A percentile compares a stretch with the other conserved stretches of the same genome.
Conservation (phyloP, 352 stramenopile genomes). For the Globisporangium canariense region DNA sequence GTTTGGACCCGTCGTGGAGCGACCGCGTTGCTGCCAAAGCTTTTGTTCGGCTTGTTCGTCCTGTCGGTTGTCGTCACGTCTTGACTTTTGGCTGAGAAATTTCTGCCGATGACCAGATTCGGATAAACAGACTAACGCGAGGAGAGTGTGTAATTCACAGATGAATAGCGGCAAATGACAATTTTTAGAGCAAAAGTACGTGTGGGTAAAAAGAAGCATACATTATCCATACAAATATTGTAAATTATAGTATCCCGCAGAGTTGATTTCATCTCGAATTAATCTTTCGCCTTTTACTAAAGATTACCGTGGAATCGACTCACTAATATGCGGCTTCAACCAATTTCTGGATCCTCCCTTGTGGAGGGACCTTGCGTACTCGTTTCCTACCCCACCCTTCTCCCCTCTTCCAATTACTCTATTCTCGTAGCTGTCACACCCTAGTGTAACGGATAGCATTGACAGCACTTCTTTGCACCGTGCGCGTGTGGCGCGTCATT, state of each 20-base stretch:
- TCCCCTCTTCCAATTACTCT: background rate
- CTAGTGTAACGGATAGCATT: background rate
- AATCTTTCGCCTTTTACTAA: conserved; percentile 95
- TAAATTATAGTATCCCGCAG: conserved; percentile 12
- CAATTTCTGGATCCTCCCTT: conserved; percentile 34
- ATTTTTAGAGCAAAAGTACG: background rate
- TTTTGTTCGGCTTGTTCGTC: background rate
- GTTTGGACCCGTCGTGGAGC: background rate
- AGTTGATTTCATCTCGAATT: conserved; percentile 73
- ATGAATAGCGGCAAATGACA: background rate
- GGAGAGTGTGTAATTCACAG: background rate
- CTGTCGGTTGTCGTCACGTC: background rate
- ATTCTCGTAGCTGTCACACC: background rate
- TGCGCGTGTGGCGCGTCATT: no score
- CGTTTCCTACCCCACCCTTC: background rate
- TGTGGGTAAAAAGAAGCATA: background rate
- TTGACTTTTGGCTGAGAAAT: background rate
- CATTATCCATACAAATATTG: no score
- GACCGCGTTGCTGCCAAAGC: background rate
- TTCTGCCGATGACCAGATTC: background rate
- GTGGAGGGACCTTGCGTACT: background rate
- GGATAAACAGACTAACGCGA: background rate
- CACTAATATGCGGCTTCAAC: conserved; percentile 65
- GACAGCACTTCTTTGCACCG: background rate
- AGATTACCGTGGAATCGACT: conserved; percentile 90